Evolutionary conservation across 164 flowering plant genomes (phyloP).

Genomic region (Aristolochia contorta): DNA sequence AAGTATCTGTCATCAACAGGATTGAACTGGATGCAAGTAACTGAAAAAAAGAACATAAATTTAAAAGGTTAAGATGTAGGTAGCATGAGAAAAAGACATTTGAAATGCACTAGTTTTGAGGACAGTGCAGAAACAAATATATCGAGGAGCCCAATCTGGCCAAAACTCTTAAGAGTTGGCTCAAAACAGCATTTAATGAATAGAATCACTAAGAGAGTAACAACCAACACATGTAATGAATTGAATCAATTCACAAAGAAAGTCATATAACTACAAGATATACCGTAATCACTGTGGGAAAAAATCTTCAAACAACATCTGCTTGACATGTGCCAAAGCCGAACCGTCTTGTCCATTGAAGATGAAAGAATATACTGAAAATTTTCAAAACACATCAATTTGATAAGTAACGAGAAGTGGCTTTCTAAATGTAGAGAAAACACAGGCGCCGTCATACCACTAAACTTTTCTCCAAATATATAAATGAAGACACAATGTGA

Average conservation of each 20-base stretch:
- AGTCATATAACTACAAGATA: not conserved
- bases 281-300: conserved; percentile 96
- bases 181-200: no score
- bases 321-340: conserved; percentile 87
- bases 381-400: conserved; percentile 4
- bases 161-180: no score
- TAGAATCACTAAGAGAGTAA: no score
- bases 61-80: not conserved
- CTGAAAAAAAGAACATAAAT: conserved; percentile 39
- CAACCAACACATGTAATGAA: not conserved
- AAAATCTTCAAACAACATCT: conserved; percentile 77
- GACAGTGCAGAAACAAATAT: no score
- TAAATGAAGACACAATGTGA: no score
- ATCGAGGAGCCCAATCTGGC: no score
- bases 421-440: no score
- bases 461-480: no score
- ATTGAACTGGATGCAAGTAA: conserved; percentile 98
- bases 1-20: conserved; percentile 94
- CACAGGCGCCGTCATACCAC: no score
- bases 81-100: no score
- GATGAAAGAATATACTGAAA: conserved; percentile 89
- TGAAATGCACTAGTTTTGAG: no score
- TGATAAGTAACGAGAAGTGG: not conserved
- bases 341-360: conserved; percentile 99
- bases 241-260: not conserved